Evolutionary conservation across 1,284 basidiomycete genomes (phyloP), one percentile per base, ranked within the genome.

Genomic region (Erythrobasidium hasegawianum): DNA sequence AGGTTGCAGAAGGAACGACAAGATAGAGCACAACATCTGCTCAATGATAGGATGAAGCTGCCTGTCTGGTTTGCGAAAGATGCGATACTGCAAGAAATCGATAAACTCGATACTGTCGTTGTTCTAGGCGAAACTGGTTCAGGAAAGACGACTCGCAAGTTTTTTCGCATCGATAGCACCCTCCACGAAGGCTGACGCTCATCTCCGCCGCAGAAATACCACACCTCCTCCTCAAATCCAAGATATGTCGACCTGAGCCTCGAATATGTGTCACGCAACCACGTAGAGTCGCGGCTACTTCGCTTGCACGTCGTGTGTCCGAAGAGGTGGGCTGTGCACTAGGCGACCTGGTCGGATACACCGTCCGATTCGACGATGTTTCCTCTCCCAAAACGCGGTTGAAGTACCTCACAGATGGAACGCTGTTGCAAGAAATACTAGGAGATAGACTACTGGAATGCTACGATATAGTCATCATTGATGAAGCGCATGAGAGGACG

Each of bases 401-500:
- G 76, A 93, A 96, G 77, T 99, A 93, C 78, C 83, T 95, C 77
- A 97, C 94, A 22, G 96, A 99, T 74, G 95, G 95, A 74, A 95
- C 97, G 84, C 85, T 98, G 71, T 86, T 96, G 41, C 85, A 94
- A 65, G 95, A 92, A 79, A 85, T 94, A 67, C 81, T 95, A 68
- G 84, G 83, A 57, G 88, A 92, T 74, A 81, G 83, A 20, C 78
- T 88, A n/a, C 81, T 97, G 55, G 84, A 85, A 60, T 84, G 84
- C 53, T 98, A 97, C 78, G 90, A 89, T 73, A 84, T 95, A 14
- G 82, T 99, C 64, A 84, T 98, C 69, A 86, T 99, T 58, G 95
- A 99, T 75, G 95, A 99, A 76, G 95, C 95, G 1, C 96, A 99
- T 79, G 95, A 99, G 76, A 84, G 95, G 52, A 96, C 93, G 0